Evolutionary conservation across 176 grass and related monocot genomes (phyloP).

Genomic region (Aegilops speltoides): DNA sequence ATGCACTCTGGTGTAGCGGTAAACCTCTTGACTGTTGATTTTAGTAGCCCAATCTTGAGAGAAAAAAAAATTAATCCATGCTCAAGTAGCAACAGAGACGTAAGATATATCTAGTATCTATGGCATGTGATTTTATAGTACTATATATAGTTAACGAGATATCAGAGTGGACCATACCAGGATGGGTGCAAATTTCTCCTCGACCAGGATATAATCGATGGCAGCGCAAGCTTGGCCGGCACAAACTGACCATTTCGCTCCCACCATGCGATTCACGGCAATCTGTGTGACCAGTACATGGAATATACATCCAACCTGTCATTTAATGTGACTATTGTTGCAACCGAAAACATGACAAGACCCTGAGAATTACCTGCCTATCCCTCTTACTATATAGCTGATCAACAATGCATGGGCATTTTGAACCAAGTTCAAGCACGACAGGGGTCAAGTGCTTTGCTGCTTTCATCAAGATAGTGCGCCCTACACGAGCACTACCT

Average conservation of each 20-base stretch:
- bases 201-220: constrained; percentile 77
- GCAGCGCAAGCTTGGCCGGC: constrained; percentile 75
- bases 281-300: constrained; percentile 26
- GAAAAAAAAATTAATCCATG: not conserved
- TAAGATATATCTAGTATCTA: not conserved
- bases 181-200: constrained; percentile 62
- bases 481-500: constrained; percentile 62
- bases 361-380: constrained; percentile 21
- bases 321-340: not conserved
- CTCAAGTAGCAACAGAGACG: not conserved
- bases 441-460: constrained; percentile 79
- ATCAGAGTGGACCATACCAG: constrained; percentile 39
- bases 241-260: constrained; percentile 70
- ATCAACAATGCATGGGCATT: constrained; percentile 82
- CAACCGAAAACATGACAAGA: not conserved
- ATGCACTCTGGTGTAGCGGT: constrained; percentile 33
- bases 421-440: constrained; percentile 77
- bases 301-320: too few relatives aligned
- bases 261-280: constrained; percentile 52
- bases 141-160: not conserved
- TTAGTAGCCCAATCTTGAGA: constrained; percentile 64
- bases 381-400: constrained; percentile 38
- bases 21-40: constrained; percentile 53
- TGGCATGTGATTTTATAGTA: not conserved
- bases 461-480: constrained; percentile 69